phyloP scores from a whole-genome alignment of 441 rosid genomes.

The Jatropha multifida region DNA sequence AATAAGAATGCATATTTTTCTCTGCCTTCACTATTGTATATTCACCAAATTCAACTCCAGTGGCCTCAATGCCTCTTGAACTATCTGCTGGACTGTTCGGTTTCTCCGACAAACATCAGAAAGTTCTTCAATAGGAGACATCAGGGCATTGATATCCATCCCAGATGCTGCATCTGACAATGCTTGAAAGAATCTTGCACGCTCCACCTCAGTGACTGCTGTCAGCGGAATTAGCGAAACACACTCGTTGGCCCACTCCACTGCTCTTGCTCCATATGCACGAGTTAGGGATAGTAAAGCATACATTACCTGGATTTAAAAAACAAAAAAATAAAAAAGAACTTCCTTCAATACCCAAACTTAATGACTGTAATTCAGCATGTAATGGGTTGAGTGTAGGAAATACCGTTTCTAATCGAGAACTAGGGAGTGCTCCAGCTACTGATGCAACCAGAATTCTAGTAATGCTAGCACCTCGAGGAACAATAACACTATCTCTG shows the following conservation, averaged over 20 bases:
- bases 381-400: not conserved
- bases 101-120: constrained; percentile 93
- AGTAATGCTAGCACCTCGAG: constrained; percentile 77
- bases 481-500: constrained; percentile 74
- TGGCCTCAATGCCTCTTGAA: constrained; percentile 87
- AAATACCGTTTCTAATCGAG: constrained; percentile 83
- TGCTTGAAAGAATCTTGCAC: constrained; percentile 65
- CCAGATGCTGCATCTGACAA: constrained; percentile 78
- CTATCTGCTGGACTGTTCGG: constrained; percentile 89
- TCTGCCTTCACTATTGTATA: constrained; percentile 46
- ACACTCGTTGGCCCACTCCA: constrained; percentile 80
- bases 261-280: constrained; percentile 57
- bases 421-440: constrained; percentile 97
- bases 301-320: constrained; percentile 59
- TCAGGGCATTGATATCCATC: constrained; percentile 56
- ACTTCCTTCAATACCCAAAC: constrained; percentile 3
- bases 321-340: not conserved
- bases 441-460: constrained; percentile 84
- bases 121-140: constrained; percentile 72
- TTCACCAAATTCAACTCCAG: constrained; percentile 59
- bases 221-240: constrained; percentile 71
- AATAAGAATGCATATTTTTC: constrained; percentile 23
- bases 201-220: constrained; percentile 74
- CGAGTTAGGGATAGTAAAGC: constrained; percentile 74
- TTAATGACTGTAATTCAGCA: not conserved